Conservation (phyloP, 176 grass and related monocot genomes). For the Saccharum officinarum region DNA sequence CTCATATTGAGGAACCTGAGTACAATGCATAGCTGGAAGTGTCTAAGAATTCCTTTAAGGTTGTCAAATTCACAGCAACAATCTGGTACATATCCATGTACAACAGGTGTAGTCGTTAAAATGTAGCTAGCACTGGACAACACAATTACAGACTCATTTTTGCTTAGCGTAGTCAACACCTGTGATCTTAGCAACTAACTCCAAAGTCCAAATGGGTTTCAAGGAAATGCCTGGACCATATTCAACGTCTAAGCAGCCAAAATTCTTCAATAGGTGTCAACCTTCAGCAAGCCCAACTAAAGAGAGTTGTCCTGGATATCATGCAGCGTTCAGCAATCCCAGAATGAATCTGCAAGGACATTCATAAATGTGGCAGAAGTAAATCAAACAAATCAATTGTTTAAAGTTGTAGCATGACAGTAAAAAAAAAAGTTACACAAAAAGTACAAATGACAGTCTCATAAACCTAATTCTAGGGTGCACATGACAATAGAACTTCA, state of each 20-base stretch:
- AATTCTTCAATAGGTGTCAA: neutral
- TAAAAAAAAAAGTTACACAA: neutral
- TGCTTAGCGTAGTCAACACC: neutral
- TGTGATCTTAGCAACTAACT: neutral
- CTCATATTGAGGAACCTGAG: neutral
- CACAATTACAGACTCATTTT: neutral
- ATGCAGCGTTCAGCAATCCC: neutral
- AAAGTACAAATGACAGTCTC: neutral
- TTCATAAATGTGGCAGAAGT: neutral
- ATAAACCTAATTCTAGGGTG: neutral
- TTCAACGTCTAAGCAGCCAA: neutral
- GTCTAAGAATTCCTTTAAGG: neutral
- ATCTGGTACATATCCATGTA: neutral
- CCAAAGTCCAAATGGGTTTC: neutral
- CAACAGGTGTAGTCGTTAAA: neutral
- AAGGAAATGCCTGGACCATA: neutral
- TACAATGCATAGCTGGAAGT: neutral
- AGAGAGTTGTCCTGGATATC: neutral
- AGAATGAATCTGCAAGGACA: slow-evolving; percentile 33
- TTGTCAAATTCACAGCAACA: neutral
- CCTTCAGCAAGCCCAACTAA: neutral
- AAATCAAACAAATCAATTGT: neutral
- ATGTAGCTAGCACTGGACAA: neutral
- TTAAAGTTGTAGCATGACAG: neutral
- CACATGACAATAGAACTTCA: neutral